Evolutionary conservation across 345 rosid species (phyloP), one percentile per base, ranked within the genome.

Genomic region (Physaria fendleri): DNA sequence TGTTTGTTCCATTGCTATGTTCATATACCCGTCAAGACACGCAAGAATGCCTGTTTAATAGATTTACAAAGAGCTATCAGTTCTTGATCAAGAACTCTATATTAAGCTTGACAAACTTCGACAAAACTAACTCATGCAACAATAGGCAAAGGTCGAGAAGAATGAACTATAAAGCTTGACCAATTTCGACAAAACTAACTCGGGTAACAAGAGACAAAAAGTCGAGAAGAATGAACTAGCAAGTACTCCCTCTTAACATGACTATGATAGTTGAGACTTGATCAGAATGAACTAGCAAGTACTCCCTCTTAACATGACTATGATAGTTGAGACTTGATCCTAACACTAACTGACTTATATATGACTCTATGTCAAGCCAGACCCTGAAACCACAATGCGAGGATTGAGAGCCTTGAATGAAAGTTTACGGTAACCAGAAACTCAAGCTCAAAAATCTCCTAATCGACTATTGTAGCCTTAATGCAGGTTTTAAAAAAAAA

Each of bases 1-100:
- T 0, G 95, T 93, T 70, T 89, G 97, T 62, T 87, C 99, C 99
- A 93, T 93, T 4, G 99, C 99, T 47, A 93, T 87, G 56, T 89
- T 93, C 95, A 86, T 92, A 61, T 89, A 93, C 11, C 97, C 97
- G 75, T 92, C 99, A 14, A 93, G 79, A 66, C 95, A 86, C 4
- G 99, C 82, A 61, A 85, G 74, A 66, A 83, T 81, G 64, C 95
- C 95, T 88, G 81, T 57, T 74, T 27, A 49, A 5, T 28, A 33
- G n/a, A 42, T 8, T 56, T 35, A n/a, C 1, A 55, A 37, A 14
- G 13, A 28, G 27, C 3, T 11, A 29, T 33, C 18, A 37, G 11
- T 40, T 12, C 14, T 5, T 49, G 41, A 68, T 24, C 43, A 60
- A 47, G 15, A 52, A 53, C 56, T 27, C 35, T 6, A 33, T 35